Evolutionary conservation across 2,329 filamentous ascomycete species (phyloP).

Genomic region (Mycosphaerelloides madeirae): DNA sequence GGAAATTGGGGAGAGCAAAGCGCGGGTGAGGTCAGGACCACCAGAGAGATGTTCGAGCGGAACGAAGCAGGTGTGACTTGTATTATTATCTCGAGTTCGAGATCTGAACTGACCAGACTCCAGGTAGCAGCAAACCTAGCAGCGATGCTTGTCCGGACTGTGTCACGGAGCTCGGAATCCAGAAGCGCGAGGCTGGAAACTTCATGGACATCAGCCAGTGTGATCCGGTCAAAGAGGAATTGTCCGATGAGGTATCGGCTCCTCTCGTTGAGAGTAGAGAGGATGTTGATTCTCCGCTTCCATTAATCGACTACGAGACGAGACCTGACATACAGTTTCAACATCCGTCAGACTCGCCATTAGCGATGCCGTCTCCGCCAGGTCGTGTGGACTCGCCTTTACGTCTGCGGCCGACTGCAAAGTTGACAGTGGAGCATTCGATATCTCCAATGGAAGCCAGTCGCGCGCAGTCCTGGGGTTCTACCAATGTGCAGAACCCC

Average conservation of each 20-base stretch:
- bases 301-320: too few species aligned
- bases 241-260: too few species aligned
- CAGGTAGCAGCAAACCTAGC: conserved; percentile 16
- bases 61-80: conserved; percentile 28
- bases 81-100: conserved; percentile 20
- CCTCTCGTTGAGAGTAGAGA: too few species aligned
- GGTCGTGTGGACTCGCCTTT: too few species aligned
- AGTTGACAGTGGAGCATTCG: too few species aligned
- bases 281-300: too few species aligned
- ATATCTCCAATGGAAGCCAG: too few species aligned
- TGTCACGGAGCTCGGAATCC: conserved; percentile 27
- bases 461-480: too few species aligned
- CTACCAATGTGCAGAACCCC: too few species aligned
- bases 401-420: too few species aligned
- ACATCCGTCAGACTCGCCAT: too few species aligned
- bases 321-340: background rate
- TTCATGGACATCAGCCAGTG: background rate
- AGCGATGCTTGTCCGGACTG: conserved; percentile 31
- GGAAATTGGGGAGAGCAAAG: background rate
- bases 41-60: conserved; percentile 25
- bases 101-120: conserved; percentile 21
- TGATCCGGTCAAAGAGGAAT: background rate
- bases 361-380: too few species aligned
- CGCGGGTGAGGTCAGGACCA: conserved; percentile 6
- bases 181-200: conserved; percentile 17